Conservation (phyloP, 2,329 filamentous ascomycete species). For the Colletotrichum sp. region DNA sequence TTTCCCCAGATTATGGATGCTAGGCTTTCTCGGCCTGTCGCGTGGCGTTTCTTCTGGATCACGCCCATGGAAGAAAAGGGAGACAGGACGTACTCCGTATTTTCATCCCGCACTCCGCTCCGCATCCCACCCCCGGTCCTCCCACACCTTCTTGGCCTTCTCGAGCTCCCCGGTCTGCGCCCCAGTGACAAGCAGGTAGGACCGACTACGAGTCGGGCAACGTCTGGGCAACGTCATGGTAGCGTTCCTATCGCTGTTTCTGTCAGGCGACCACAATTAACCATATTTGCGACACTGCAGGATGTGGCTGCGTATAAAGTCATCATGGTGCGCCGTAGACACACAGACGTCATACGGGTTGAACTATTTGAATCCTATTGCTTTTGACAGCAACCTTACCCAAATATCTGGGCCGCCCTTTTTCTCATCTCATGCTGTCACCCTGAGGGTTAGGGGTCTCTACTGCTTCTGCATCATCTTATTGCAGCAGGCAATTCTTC, state of each 20-base stretch:
- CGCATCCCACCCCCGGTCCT: not conserved
- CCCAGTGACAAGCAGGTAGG: slow-evolving; percentile 8
- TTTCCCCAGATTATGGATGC: slow-evolving; percentile 11
- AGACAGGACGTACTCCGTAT: not conserved
- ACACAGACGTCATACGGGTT: not conserved
- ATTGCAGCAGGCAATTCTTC: no score
- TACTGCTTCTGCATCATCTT: not conserved
- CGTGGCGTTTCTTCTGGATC: slow-evolving; percentile 4
- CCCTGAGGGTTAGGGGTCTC: not conserved
- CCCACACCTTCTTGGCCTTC: not conserved
- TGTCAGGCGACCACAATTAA: slow-evolving; percentile 1
- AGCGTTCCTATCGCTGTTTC: not conserved
- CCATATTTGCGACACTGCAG: not conserved
- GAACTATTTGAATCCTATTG: not conserved
- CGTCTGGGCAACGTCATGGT: slow-evolving; percentile 17
- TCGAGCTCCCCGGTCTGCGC: slow-evolving; percentile 2
- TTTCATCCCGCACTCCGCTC: not conserved
- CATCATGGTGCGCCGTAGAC: not conserved
- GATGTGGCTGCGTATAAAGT: slow-evolving; percentile 14
- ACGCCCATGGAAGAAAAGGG: not conserved
- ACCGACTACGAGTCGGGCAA: slow-evolving; percentile 8
- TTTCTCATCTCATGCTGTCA: not conserved
- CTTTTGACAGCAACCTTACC: not conserved
- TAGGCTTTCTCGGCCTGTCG: not conserved
- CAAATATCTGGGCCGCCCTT: not conserved